Conservation (phyloP, 2,329 filamentous ascomycete species). For the Beauveria rudraprayagi region DNA sequence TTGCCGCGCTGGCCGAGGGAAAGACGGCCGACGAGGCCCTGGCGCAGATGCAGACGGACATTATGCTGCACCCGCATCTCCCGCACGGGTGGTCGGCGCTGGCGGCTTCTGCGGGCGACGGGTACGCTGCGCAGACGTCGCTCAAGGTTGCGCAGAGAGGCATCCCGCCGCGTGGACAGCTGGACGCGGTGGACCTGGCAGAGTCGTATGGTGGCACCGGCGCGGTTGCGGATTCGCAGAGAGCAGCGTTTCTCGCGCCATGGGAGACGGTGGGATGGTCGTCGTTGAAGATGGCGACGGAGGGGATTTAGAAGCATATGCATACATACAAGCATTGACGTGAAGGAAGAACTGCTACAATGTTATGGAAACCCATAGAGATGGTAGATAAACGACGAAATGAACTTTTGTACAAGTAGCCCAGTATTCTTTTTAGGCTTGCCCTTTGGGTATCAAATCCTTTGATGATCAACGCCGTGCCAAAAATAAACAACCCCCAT, state of each 20-base stretch:
- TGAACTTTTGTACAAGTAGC: not conserved
- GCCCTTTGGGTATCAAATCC: not conserved
- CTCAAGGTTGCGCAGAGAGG: slow-evolving; percentile 67
- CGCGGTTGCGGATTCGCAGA: slow-evolving; percentile 64
- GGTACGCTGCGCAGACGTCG: slow-evolving; percentile 65
- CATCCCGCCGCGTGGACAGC: slow-evolving; percentile 61
- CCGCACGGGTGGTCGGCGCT: slow-evolving; percentile 76
- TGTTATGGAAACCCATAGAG: not conserved
- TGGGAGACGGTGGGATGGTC: slow-evolving; percentile 65
- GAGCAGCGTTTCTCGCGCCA: slow-evolving; percentile 70
- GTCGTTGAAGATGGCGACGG: slow-evolving; percentile 33
- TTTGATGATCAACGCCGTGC: not conserved
- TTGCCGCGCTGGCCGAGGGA: slow-evolving; percentile 51
- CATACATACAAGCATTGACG: not conserved
- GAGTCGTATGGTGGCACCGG: slow-evolving; percentile 68
- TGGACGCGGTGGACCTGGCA: slow-evolving; percentile 63
- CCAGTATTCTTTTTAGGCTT: too few relatives aligned
- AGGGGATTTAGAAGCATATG: slow-evolving; percentile 10
- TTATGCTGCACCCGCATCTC: slow-evolving; percentile 74
- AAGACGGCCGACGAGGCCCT: slow-evolving; percentile 43
- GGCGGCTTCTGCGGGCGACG: slow-evolving; percentile 47
- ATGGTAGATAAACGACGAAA: not conserved
- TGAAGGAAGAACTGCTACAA: not conserved
- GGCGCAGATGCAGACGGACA: slow-evolving; percentile 62
- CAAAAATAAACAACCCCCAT: not conserved